Conservation (phyloP, 441 rosid genomes). For the California macrophylla region DNA sequence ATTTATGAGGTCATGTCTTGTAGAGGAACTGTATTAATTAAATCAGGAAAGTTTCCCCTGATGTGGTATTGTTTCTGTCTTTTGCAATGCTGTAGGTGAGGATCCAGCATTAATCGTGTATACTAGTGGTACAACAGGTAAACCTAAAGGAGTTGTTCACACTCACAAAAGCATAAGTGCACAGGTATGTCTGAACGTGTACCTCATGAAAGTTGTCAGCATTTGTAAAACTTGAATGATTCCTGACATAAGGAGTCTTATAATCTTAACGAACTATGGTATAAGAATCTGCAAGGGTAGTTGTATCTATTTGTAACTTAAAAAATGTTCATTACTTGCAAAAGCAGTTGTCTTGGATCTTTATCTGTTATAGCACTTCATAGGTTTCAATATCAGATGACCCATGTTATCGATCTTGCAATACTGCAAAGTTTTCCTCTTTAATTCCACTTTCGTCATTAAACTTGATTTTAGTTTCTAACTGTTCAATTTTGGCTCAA, state of each 20-base stretch:
- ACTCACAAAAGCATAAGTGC: conserved; percentile 76
- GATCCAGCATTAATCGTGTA: conserved; percentile 82
- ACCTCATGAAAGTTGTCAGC: not conserved
- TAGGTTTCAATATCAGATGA: not conserved
- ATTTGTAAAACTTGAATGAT: not conserved
- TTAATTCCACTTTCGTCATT: conserved; percentile 5
- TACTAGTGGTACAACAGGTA: conserved; percentile 98
- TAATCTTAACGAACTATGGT: not conserved
- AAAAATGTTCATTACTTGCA: not conserved
- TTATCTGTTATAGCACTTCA: not conserved
- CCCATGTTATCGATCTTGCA: not conserved
- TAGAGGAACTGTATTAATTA: conserved; percentile 4
- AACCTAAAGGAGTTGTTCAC: conserved; percentile 94
- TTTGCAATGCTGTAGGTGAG: conserved; percentile 38
- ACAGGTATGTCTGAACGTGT: conserved; percentile 41
- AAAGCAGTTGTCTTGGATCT: not conserved
- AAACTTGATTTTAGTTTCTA: conserved; percentile 7
- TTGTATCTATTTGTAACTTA: not conserved
- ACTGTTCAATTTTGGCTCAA: conserved; percentile 18
- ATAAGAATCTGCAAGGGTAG: not conserved
- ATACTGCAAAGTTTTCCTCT: conserved; percentile 2
- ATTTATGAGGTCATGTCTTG: conserved; percentile 7
- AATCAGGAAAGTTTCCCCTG: conserved; percentile 3
- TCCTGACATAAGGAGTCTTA: not conserved
- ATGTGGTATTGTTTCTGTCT: conserved; percentile 12